These are phyloP conservation scores for Cucumis hystrix DNA, from an alignment of 306 rosid genomes.

Conservation along the genomic window DNA sequence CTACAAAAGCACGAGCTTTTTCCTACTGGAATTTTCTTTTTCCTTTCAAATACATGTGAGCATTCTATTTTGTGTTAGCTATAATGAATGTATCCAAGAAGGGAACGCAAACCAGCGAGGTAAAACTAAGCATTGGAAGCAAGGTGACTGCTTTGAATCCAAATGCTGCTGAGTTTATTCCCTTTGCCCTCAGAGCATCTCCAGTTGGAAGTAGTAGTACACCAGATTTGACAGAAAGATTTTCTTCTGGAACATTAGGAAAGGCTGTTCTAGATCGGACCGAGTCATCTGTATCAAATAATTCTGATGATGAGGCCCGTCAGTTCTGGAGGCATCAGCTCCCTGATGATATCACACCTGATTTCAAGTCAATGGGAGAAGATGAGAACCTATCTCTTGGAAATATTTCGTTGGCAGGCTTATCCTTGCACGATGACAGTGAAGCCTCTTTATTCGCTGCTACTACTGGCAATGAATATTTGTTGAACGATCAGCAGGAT, in stretches of 20 bases:
- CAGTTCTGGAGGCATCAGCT: slow-evolving; percentile 92
- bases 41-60: background rate
- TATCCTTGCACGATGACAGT: slow-evolving; percentile 57
- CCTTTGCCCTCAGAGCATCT: slow-evolving; percentile 70
- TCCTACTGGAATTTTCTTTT: background rate
- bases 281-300: slow-evolving; percentile 66
- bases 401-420: slow-evolving; percentile 51
- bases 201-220: slow-evolving; percentile 48
- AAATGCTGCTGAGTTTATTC: slow-evolving; percentile 93
- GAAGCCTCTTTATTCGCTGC: slow-evolving; percentile 42
- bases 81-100: slow-evolving; percentile 81
- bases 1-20: slow-evolving; percentile 15
- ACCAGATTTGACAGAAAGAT: slow-evolving; percentile 30
- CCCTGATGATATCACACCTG: slow-evolving; percentile 96
- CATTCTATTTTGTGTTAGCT: slow-evolving; percentile 18
- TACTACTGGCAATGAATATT: slow-evolving; percentile 43
- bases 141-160: slow-evolving; percentile 67
- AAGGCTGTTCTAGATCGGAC: slow-evolving; percentile 77
- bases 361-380: slow-evolving; percentile 73
- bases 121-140: slow-evolving; percentile 32
- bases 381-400: slow-evolving; percentile 62
- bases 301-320: slow-evolving; percentile 89
- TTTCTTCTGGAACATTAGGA: slow-evolving; percentile 47
- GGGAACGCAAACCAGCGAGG: slow-evolving; percentile 30
- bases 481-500: slow-evolving; percentile 45